Evolutionary conservation across 352 stramenopile species (phyloP).

Genomic region (Phytophthora aleatoria): DNA sequence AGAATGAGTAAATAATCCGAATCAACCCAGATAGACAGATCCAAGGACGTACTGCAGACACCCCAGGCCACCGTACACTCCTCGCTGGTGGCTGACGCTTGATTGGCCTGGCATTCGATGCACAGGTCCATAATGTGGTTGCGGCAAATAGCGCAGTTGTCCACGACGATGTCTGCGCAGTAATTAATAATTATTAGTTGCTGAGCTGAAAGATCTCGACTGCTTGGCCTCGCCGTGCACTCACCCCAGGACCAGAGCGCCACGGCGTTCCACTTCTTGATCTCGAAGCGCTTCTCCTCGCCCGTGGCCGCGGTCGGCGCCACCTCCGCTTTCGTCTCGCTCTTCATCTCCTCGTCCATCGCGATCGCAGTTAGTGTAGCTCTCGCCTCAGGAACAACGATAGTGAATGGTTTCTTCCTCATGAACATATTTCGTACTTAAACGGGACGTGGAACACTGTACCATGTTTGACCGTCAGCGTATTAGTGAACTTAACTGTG

Average conservation of each 20-base stretch:
- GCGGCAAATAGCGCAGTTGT: slow-evolving; percentile 97
- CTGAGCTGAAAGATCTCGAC: slow-evolving; percentile 25
- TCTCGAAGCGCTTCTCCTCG: slow-evolving; percentile 96
- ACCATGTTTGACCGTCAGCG: not conserved
- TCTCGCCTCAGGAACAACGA: not conserved
- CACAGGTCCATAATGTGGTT: slow-evolving; percentile 99
- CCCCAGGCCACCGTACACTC: slow-evolving; percentile 89
- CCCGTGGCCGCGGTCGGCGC: slow-evolving; percentile 15
- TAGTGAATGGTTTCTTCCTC: not conserved
- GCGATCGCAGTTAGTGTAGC: slow-evolving; percentile 4
- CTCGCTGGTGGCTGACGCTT: slow-evolving; percentile 86
- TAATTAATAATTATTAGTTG: slow-evolving; percentile 14
- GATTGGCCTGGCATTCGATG: slow-evolving; percentile 99
- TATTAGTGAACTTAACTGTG: too few species aligned
- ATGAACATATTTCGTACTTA: not conserved
- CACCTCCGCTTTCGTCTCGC: slow-evolving; percentile 40
- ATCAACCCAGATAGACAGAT: not conserved
- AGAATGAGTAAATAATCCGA: not conserved
- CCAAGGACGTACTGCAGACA: slow-evolving; percentile 77
- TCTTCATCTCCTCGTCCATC: slow-evolving; percentile 85
- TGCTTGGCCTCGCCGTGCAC: slow-evolving; percentile 11
- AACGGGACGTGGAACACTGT: not conserved
- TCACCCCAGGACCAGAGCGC: slow-evolving; percentile 98
- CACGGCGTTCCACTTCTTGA: slow-evolving; percentile 99
- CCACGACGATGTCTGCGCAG: slow-evolving; percentile 80